Base-by-base conservation (phyloP, 306 rosid species). In the Lathyrus aphaca region DNA sequence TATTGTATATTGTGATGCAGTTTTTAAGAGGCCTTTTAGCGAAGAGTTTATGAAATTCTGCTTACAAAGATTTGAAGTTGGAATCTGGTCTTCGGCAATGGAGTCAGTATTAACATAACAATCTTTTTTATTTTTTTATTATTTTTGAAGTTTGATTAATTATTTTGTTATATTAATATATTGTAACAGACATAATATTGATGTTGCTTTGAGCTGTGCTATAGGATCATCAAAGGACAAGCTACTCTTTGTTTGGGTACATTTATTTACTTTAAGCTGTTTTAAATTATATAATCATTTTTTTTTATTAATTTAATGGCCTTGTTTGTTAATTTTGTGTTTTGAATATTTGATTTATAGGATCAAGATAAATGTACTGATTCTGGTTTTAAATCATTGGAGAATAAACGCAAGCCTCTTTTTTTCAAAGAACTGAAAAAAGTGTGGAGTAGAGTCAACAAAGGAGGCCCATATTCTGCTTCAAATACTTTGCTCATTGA, bases 61-160 rank as follows among this genome's bases (percentile, higher is more conserved):
- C 59, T 56, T 80, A 3, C 76, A 83, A 60, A 76, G 78, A 60
- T 83, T 76, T 77, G 78, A 83, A 74, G 80, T 83, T 2, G 87
- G 80, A 0, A 53, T 73, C 5, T 77, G 84, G 82, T 68, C 82
- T 27, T 83, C 80, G 37, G 82, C 84, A 1, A 63, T 8, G 56
- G 56, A 38, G 84, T 83, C 8, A 60, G 68, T 25, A 25, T 25
- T 78, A 1, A 18, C 9, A 30, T 8, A 16, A 50, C 0, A 4
- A 9, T 19, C 2, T 53, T 4, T 3, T n/a, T 6, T 3, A 7
- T 58, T n/a, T n/a, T n/a, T n/a, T n/a, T n/a, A n/a, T n/a, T n/a
- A n/a, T n/a, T n/a, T n/a, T n/a, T n/a, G 1, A 4, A 48, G 5
- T 49, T 49, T 49, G 25, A 49, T 16, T 49, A 3, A 49, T 8